phyloP scores from a whole-genome alignment of 352 stramenopile species.

The Heterotrichella gracilis region DNA sequence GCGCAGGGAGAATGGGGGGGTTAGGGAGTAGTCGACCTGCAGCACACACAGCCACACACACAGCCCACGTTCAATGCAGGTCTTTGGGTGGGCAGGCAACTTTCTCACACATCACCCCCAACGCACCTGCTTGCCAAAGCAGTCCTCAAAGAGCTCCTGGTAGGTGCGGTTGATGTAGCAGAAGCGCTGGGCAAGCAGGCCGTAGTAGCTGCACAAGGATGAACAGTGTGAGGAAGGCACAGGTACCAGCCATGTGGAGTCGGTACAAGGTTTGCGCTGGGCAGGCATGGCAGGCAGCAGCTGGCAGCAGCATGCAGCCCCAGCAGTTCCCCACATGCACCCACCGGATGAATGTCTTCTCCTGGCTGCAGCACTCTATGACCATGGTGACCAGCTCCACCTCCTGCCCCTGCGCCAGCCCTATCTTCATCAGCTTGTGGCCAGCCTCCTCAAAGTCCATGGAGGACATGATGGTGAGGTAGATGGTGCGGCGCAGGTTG shows the following conservation, averaged over 20 bases:
- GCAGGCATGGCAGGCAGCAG: not conserved
- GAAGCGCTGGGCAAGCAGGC: constrained; percentile 70
- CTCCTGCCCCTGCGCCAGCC: constrained; percentile 70
- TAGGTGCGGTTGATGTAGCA: constrained; percentile 74
- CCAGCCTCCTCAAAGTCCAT: constrained; percentile 90
- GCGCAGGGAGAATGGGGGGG: not conserved
- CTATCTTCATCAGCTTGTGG: constrained; percentile 89
- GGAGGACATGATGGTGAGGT: constrained; percentile 95
- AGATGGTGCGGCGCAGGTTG: constrained; percentile 85
- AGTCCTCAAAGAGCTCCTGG: constrained; percentile 62
- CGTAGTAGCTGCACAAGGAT: constrained; percentile 43
- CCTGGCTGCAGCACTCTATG: constrained; percentile 89
- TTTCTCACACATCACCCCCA: not conserved
- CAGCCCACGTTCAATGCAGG: not conserved
- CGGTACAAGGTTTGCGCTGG: not conserved
- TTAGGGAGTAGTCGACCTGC: not conserved
- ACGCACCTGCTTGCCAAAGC: constrained; percentile 53
- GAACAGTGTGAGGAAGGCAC: too few relatives aligned
- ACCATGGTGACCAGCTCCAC: constrained; percentile 94
- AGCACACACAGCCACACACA: not conserved
- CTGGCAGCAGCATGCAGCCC: constrained; percentile 45
- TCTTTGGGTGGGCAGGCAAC: not conserved
- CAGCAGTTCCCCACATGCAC: constrained; percentile 31
- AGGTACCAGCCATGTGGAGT: constrained; percentile 13
- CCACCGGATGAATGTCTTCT: constrained; percentile 48